Conservation (phyloP, 306 rosid species). For the Pyrus pyrifolia region DNA sequence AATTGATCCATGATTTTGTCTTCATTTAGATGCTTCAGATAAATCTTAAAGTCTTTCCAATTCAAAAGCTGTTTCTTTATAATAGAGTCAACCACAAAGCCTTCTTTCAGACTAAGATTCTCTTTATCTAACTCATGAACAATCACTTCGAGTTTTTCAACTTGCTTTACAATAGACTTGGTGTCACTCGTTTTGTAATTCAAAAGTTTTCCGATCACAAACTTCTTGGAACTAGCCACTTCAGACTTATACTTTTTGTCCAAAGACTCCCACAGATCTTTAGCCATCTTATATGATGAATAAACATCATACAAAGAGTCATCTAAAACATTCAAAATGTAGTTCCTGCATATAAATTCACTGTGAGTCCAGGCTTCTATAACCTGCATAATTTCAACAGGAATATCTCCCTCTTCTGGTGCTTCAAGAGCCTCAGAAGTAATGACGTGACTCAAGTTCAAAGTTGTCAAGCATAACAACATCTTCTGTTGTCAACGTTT, state of each 20-base stretch:
- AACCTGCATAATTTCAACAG: no score
- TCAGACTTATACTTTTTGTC: neutral
- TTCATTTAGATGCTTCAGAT: no score
- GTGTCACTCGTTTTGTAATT: neutral
- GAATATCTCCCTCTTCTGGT: no score
- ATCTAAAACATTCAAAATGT: neutral
- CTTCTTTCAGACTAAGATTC: neutral
- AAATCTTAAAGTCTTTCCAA: neutral
- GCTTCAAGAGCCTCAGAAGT: no score
- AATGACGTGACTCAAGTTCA: no score
- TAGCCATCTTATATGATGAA: neutral
- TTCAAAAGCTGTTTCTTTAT: neutral
- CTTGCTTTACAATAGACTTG: neutral
- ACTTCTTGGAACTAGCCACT: neutral
- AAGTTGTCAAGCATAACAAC: no score
- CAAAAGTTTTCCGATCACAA: neutral
- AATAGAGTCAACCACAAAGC: neutral
- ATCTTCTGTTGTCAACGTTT: no score
- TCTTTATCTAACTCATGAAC: neutral
- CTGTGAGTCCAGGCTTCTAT: no score
- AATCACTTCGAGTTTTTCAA: neutral
- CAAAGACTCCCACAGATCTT: neutral
- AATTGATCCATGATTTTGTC: no score
- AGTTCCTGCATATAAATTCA: neutral
- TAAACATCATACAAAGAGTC: neutral